A percentile compares a stretch with the other conserved stretches of the same genome.
Conservation (phyloP, 805 yeast species). For the Wickerhamomyces silvicola region DNA sequence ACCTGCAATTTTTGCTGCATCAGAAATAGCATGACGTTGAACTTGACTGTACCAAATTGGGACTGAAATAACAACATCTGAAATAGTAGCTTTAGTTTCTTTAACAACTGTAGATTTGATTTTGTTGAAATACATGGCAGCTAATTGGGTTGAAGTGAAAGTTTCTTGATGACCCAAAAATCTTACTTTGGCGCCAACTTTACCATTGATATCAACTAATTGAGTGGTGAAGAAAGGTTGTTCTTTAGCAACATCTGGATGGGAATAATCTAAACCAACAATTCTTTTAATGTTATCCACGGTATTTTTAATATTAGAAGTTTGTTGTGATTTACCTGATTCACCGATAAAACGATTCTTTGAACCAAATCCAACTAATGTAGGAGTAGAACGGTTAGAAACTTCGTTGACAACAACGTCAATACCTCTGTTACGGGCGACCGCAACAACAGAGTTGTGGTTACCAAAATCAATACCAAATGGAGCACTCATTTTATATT, state of each 20-base stretch:
- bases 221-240: conserved; percentile 66
- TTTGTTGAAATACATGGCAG: conserved; percentile 93
- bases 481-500: conserved; percentile 78
- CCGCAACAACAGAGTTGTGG: conserved; percentile 86
- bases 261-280: conserved; percentile 66
- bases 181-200: conserved; percentile 80
- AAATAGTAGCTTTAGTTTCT: conserved; percentile 73
- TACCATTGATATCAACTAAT: conserved; percentile 67
- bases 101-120: conserved; percentile 70
- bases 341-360: conserved; percentile 94
- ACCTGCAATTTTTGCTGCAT: conserved; percentile 94
- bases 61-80: conserved; percentile 89
- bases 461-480: conserved; percentile 98
- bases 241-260: conserved; percentile 76
- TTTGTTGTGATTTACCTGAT: conserved; percentile 92
- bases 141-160: conserved; percentile 83
- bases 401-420: conserved; percentile 98
- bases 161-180: conserved; percentile 71
- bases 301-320: conserved; percentile 93
- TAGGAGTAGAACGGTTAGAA: conserved; percentile 94
- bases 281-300: conserved; percentile 92
- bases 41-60: conserved; percentile 97
- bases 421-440: conserved; percentile 97
- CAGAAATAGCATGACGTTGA: conserved; percentile 94
- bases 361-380: conserved; percentile 83